A percentile compares a stretch with the other conserved stretches of the same genome.
These are phyloP conservation scores for Pseudocercospora cruenta DNA, from an alignment of 2,329 filamentous ascomycete species.

Conservation along the genomic window DNA sequence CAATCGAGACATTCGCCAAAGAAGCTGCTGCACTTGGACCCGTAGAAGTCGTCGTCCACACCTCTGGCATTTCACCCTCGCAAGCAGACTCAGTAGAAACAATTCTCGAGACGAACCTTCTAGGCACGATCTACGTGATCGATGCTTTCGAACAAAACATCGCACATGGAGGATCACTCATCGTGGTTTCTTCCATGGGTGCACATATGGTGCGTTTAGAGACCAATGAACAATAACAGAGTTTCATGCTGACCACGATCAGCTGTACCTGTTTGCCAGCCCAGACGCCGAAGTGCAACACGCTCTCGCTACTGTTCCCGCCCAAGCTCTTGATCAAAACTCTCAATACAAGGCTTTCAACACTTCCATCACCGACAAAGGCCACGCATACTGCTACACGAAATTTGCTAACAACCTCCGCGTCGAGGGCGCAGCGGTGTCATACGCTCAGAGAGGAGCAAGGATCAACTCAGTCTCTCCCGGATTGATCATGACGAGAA, in stretches of 20 bases:
- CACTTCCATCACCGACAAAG: neutral
- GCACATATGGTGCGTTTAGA: slow-evolving; percentile 4
- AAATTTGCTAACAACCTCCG: slow-evolving; percentile 18
- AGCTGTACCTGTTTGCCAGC: neutral
- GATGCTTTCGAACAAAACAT: slow-evolving; percentile 11
- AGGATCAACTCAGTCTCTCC: slow-evolving; percentile 18
- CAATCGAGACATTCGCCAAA: slow-evolving; percentile 10
- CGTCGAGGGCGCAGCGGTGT: slow-evolving; percentile 4
- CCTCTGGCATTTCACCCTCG: slow-evolving; percentile 7
- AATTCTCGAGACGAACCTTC: slow-evolving; percentile 8
- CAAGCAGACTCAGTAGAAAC: slow-evolving; percentile 2
- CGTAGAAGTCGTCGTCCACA: slow-evolving; percentile 12
- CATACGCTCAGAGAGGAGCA: slow-evolving; percentile 12
- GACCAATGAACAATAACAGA: neutral
- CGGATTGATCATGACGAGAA: slow-evolving; percentile 13
- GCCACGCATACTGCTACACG: slow-evolving; percentile 11
- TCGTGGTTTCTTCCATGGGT: slow-evolving; percentile 13
- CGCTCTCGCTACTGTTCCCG: neutral
- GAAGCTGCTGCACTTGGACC: neutral
- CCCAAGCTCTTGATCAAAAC: neutral
- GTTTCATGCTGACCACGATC: neutral
- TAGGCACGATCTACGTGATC: slow-evolving; percentile 14
- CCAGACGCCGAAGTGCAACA: neutral
- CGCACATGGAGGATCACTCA: neutral
- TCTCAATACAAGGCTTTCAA: neutral